A percentile compares a stretch with the other conserved stretches of the same genome.
phyloP scores from a whole-genome alignment of 305 asterid species.

The Fraxinus latifolia region DNA sequence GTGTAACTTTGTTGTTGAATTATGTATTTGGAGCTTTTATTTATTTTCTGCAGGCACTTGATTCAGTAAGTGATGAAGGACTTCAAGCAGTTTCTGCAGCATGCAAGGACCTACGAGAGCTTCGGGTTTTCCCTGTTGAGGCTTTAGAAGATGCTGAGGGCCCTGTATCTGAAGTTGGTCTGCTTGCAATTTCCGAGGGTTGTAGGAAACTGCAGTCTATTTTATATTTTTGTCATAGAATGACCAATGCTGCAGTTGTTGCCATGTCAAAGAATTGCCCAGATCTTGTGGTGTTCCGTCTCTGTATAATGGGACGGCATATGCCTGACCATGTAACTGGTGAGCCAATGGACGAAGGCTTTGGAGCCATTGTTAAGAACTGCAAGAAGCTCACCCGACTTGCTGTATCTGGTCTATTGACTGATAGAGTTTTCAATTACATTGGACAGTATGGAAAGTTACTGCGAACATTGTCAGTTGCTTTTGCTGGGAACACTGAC shows the following conservation, averaged over 20 bases:
- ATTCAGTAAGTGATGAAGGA: constrained; percentile 52
- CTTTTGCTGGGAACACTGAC: constrained; percentile 51
- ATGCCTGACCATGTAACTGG: constrained; percentile 43
- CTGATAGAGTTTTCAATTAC: constrained; percentile 45
- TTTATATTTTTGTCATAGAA: constrained; percentile 47
- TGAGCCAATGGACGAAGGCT: constrained; percentile 60
- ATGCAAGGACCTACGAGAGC: constrained; percentile 50
- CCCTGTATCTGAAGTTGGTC: constrained; percentile 50
- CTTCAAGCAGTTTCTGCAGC: constrained; percentile 48
- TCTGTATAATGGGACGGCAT: constrained; percentile 51
- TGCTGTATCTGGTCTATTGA: constrained; percentile 46
- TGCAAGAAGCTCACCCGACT: constrained; percentile 56
- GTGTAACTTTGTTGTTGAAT: background rate
- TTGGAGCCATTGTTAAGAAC: constrained; percentile 55
- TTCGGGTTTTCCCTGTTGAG: constrained; percentile 48
- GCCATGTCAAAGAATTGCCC: constrained; percentile 53
- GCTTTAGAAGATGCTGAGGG: constrained; percentile 46
- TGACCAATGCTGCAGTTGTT: constrained; percentile 54
- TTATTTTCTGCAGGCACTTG: constrained; percentile 39
- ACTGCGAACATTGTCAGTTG: constrained; percentile 49
- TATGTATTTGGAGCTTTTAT: background rate
- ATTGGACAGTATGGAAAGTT: constrained; percentile 48
- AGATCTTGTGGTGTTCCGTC: constrained; percentile 49
- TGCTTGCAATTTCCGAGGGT: constrained; percentile 53
- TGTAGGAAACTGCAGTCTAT: constrained; percentile 51